These are phyloP conservation scores for Melastoma candidum DNA, from an alignment of 441 rosid species.

Conservation along the genomic window DNA sequence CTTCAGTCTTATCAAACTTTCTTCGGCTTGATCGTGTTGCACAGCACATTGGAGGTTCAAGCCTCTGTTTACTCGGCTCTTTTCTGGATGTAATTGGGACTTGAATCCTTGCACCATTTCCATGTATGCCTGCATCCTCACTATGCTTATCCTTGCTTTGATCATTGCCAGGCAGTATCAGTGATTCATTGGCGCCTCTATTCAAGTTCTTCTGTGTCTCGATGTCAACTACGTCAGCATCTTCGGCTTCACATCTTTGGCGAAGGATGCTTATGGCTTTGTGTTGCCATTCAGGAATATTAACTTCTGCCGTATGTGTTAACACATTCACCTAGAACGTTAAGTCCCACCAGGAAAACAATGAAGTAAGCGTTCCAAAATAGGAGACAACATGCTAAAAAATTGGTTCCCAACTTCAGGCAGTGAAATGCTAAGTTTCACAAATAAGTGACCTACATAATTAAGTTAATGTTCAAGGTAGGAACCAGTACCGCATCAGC, in stretches of 20 bases:
- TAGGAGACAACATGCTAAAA: not conserved
- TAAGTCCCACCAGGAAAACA: not conserved
- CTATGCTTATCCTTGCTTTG: not conserved
- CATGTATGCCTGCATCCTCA: too few species aligned
- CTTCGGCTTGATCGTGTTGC: too few species aligned
- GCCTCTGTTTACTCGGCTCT: too few species aligned
- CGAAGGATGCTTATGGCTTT: conserved; percentile 19
- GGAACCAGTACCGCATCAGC: conserved; percentile 32
- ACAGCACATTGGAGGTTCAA: too few species aligned
- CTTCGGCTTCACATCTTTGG: conserved; percentile 20
- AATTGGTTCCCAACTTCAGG: not conserved
- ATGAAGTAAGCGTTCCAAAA: not conserved
- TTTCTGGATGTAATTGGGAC: too few species aligned
- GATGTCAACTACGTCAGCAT: conserved; percentile 10
- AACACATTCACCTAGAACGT: conserved; percentile 26
- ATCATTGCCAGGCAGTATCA: not conserved
- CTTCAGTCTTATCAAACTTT: too few species aligned
- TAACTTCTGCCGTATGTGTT: conserved; percentile 28
- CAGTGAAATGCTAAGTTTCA: not conserved
- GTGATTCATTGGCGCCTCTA: conserved; percentile 13
- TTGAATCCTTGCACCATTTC: too few species aligned
- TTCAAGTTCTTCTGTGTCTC: conserved; percentile 10
- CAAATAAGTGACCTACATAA: conserved; percentile 2
- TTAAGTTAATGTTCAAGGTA: not conserved
- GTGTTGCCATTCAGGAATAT: conserved; percentile 14